Evolutionary conservation across 768 basidiomycete genomes (phyloP).

Genomic region (Kwoniella dejecticola): DNA sequence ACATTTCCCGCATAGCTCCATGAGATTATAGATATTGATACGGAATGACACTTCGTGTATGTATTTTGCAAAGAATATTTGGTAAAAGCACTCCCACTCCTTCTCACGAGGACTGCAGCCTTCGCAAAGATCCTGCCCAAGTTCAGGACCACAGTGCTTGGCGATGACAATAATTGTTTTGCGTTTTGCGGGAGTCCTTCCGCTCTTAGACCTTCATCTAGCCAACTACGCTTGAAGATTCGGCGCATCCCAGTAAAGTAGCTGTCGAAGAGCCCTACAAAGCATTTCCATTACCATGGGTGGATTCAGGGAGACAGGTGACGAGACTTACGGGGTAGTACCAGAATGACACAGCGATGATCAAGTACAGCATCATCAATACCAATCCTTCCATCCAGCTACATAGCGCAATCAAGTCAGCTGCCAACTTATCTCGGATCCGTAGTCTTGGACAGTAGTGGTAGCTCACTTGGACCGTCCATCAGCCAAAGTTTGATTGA

Average conservation of each 20-base stretch:
- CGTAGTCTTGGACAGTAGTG: background rate
- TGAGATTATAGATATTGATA: too few relatives aligned
- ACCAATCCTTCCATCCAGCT: slow-evolving; percentile 85
- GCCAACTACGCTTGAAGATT: slow-evolving; percentile 18
- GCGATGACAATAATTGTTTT: too few relatives aligned
- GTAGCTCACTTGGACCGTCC: slow-evolving; percentile 57
- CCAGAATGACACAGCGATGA: slow-evolving; percentile 63
- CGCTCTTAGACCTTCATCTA: too few relatives aligned
- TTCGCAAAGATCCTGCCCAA: too few relatives aligned
- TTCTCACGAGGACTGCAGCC: too few relatives aligned
- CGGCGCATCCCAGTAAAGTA: slow-evolving; percentile 35
- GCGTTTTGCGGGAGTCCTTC: too few relatives aligned
- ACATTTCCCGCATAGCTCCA: too few relatives aligned
- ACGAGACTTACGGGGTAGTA: slow-evolving; percentile 52
- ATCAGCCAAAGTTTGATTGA: slow-evolving; percentile 78
- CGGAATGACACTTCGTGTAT: too few relatives aligned
- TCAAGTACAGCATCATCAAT: slow-evolving; percentile 72
- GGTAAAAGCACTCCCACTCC: too few relatives aligned
- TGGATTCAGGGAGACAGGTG: background rate
- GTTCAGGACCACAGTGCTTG: too few relatives aligned
- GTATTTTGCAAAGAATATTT: too few relatives aligned
- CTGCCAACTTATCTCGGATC: too few relatives aligned
- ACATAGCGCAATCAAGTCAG: background rate
- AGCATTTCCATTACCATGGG: background rate
- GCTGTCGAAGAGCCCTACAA: slow-evolving; percentile 40